A percentile compares a stretch with the other conserved stretches of the same genome.
Evolutionary conservation across 148 eudicot species (phyloP).

Genomic region (Arctostaphylos glauca): DNA sequence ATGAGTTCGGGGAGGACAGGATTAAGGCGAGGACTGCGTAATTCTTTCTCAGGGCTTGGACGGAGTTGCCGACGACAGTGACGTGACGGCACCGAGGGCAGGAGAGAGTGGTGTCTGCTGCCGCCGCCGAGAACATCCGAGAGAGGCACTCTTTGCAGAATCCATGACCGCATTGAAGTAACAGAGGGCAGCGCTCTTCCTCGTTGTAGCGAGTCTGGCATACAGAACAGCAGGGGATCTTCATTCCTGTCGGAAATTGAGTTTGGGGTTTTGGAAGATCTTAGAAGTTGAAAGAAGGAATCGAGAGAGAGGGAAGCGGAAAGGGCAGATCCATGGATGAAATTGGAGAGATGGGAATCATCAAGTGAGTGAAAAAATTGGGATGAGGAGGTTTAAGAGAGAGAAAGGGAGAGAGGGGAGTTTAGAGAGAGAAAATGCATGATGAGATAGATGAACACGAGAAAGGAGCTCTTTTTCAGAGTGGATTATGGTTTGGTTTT

Average conservation of each 20-base stretch:
- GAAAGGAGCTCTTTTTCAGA: background rate
- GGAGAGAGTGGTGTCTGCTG: constrained; percentile 54
- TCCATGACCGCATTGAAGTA: constrained; percentile 96
- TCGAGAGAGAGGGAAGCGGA: background rate
- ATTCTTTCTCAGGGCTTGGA: constrained; percentile 67
- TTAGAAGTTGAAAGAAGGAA: background rate
- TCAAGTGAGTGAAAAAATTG: background rate
- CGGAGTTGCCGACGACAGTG: constrained; percentile 85
- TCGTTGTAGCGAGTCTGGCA: constrained; percentile 86
- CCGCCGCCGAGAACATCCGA: constrained; percentile 57
- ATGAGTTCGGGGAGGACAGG: constrained; percentile 16
- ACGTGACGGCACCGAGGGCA: constrained; percentile 96
- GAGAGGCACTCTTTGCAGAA: constrained; percentile 86
- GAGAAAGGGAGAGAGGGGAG: background rate
- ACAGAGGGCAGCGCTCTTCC: constrained; percentile 62
- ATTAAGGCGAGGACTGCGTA: constrained; percentile 59
- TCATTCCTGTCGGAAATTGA: constrained; percentile 29
- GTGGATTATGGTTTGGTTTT: too few relatives aligned
- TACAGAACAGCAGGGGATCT: constrained; percentile 77
- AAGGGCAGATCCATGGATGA: constrained; percentile 12
- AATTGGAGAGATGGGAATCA: background rate
- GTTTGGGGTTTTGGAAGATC: background rate
- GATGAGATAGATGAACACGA: background rate
- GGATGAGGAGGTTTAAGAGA: background rate
- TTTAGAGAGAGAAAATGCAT: background rate